Base-by-base conservation (phyloP, 2,329 filamentous ascomycete species). In the Colletotrichum zoysiae region DNA sequence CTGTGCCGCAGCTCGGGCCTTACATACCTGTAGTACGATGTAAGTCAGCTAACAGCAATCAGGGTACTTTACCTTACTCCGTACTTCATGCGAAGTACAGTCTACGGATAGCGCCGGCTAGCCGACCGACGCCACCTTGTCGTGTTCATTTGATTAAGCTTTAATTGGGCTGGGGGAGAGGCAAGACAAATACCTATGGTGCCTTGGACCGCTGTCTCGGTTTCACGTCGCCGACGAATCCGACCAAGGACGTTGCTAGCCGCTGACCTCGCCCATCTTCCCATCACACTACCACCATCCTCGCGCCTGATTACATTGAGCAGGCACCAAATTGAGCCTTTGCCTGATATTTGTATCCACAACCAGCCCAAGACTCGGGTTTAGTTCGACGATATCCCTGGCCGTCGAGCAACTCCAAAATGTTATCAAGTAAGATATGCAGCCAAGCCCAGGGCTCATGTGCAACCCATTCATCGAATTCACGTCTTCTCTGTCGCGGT, bases 141-240 rank as follows among this genome's bases (percentile, higher is more conserved):
- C 26, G 26, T 26, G 26, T 26, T 26, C 26, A 26, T 68, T 44
- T 59, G 11, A 60, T 67, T 67, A 67, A 70, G 65, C 65, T 67
- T 46, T n/a, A n/a, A n/a, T n/a, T 33, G 1, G 30, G 5, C 58
- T 35, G 18, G 56, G 58, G 26, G 26, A 26, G 26, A 26, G 26
- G 26, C 26, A 26, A 26, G 26, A 26, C 26, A 26, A 26, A 26
- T 26, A n/a, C n/a, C n/a, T n/a, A 3, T 26, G 26, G 26, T 26
- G 26, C 26, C 26, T 26, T 26, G 26, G 55, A 7, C 6, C 50
- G 30, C 6, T 35, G 18, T 16, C 8, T 26, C 20, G 3, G 30
- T 35, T 35, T 20, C 51, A 35, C 9, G 5, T 35, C 2, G 4
- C 18, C 2, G 18, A 18, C 55, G 55, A 42, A 42, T 23, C 55